phyloP scores from a whole-genome alignment of 225 moss, liverwort and hornwort genomes.

The Polytrichum commune region DNA sequence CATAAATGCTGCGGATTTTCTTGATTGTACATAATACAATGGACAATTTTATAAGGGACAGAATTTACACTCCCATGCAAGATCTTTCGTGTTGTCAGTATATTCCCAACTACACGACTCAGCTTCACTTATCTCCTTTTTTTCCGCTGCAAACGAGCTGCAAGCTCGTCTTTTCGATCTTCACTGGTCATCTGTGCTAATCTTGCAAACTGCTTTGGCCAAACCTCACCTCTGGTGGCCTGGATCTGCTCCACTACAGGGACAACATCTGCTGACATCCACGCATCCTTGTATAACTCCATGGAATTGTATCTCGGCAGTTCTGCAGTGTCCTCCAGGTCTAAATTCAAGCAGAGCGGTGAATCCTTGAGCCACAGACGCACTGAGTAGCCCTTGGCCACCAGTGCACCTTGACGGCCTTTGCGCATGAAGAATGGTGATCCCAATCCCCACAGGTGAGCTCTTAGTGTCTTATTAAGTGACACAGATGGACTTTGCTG shows the following conservation, averaged over 20 bases:
- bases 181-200: conserved; percentile 65
- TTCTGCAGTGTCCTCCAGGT: conserved; percentile 53
- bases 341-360: conserved; percentile 70
- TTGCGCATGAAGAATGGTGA: conserved; percentile 84
- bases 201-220: conserved; percentile 71
- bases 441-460: conserved; percentile 95
- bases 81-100: too few species aligned
- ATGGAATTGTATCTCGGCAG: conserved; percentile 71
- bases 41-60: too few species aligned
- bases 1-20: too few species aligned
- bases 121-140: conserved; percentile 25
- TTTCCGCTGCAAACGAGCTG: conserved; percentile 63
- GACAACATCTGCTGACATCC: conserved; percentile 77
- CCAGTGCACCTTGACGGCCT: conserved; percentile 72
- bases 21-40: too few species aligned
- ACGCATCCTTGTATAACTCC: conserved; percentile 66
- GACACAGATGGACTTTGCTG: conserved; percentile 69
- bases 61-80: too few species aligned
- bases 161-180: conserved; percentile 58
- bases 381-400: conserved; percentile 77
- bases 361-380: conserved; percentile 93
- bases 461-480: conserved; percentile 72
- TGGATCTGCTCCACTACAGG: conserved; percentile 88
- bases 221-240: conserved; percentile 60
- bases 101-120: too few species aligned